A percentile compares a stretch with the other conserved stretches of the same genome.
Evolutionary conservation across 768 basidiomycete species (phyloP).

Genomic region (Pholiota conissans): DNA sequence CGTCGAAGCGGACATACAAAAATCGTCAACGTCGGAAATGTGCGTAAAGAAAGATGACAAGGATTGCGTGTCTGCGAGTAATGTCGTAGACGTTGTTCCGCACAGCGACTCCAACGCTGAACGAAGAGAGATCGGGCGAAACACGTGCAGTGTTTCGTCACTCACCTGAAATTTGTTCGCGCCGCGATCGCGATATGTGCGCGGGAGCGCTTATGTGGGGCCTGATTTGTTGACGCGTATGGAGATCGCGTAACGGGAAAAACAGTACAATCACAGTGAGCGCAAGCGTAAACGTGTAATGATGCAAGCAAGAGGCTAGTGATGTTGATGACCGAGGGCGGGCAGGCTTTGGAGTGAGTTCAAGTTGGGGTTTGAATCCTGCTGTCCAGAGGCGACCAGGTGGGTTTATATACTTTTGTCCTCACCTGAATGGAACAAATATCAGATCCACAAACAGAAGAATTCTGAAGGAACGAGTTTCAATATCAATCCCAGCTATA

Average conservation of each 20-base stretch:
- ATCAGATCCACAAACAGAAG: neutral
- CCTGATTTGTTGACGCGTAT: neutral
- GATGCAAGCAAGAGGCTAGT: neutral
- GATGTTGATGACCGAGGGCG: neutral
- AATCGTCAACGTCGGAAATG: neutral
- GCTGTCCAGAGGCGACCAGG: neutral
- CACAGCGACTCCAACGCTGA: too few relatives aligned
- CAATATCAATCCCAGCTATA: neutral
- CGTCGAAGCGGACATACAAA: neutral
- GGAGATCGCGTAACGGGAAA: neutral
- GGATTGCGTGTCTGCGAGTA: neutral
- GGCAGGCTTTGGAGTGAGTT: neutral
- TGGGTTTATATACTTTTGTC: neutral
- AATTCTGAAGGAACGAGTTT: neutral
- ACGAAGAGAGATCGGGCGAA: neutral
- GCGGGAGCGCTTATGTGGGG: neutral
- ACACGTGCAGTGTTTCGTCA: neutral
- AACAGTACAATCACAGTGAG: neutral
- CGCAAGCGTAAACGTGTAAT: too few relatives aligned
- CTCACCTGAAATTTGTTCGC: neutral
- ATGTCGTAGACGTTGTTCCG: neutral
- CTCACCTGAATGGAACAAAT: neutral
- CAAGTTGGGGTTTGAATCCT: neutral
- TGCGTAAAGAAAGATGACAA: neutral
- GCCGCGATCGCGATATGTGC: neutral